phyloP scores from a whole-genome alignment of 805 yeast genomes.

The Pichia exigua region DNA sequence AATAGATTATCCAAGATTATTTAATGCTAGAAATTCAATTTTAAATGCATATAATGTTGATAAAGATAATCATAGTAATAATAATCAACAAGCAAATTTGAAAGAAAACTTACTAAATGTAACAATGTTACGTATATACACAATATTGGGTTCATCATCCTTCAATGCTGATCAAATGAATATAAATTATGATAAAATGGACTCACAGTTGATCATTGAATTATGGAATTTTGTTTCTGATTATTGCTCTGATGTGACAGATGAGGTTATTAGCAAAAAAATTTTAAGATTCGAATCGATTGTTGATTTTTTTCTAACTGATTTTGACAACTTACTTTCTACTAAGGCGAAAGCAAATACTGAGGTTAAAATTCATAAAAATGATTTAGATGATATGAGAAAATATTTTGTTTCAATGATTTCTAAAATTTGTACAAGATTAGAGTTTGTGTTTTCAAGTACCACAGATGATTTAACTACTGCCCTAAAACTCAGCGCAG shows the following conservation, averaged over 20 bases:
- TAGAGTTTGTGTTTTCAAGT: slow-evolving; percentile 23
- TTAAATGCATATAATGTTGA: slow-evolving; percentile 26
- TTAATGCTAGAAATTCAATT: slow-evolving; percentile 34
- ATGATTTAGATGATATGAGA: slow-evolving; percentile 35
- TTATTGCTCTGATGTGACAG: slow-evolving; percentile 29
- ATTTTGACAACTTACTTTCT: slow-evolving; percentile 19
- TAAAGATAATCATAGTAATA: not conserved
- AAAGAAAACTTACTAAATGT: slow-evolving; percentile 18
- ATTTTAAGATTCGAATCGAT: slow-evolving; percentile 47
- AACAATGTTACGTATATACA: slow-evolving; percentile 22
- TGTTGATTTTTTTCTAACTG: slow-evolving; percentile 46
- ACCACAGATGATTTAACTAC: slow-evolving; percentile 34
- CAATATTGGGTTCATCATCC: slow-evolving; percentile 12
- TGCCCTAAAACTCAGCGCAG: slow-evolving; percentile 9
- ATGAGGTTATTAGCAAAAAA: slow-evolving; percentile 29
- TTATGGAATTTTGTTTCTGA: slow-evolving; percentile 48
- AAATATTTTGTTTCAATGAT: slow-evolving; percentile 22
- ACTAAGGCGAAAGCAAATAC: slow-evolving; percentile 20
- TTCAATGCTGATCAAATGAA: slow-evolving; percentile 26
- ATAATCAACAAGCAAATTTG: slow-evolving; percentile 1
- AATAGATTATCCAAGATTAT: slow-evolving; percentile 33
- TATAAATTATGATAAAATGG: slow-evolving; percentile 25
- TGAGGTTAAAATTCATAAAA: slow-evolving; percentile 32
- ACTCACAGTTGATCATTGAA: slow-evolving; percentile 48
- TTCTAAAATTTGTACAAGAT: slow-evolving; percentile 22